These are phyloP conservation scores for Leccinum rimulosum DNA, from an alignment of 768 basidiomycete genomes.

Conservation along the genomic window DNA sequence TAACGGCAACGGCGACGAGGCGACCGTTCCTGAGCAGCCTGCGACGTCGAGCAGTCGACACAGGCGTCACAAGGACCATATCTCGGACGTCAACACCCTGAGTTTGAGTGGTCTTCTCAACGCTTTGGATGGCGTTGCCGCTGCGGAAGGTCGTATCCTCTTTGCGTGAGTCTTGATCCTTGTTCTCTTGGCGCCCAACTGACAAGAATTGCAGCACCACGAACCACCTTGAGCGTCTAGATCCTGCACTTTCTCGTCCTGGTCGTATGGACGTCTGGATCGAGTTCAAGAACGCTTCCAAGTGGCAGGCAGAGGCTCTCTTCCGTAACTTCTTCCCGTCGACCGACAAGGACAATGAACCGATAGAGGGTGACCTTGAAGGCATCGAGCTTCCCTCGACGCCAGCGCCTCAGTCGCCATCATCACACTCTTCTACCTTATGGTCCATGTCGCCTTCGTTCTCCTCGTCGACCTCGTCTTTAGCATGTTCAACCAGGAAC, in stretches of 20 bases:
- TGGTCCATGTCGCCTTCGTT: conserved; percentile 45
- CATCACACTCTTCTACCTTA: conserved; percentile 44
- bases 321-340: conserved; percentile 93
- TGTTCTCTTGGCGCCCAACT: not conserved
- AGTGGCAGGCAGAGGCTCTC: conserved; percentile 81
- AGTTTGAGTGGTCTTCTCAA: conserved; percentile 81
- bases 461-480: conserved; percentile 41
- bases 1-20: conserved; percentile 35
- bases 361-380: conserved; percentile 42
- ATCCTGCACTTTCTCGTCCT: conserved; percentile 88
- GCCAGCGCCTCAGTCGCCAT: conserved; percentile 42
- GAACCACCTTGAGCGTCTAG: conserved; percentile 87
- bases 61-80: conserved; percentile 49
- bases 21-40: conserved; percentile 27
- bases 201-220: conserved; percentile 55
- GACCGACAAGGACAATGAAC: conserved; percentile 48
- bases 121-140: conserved; percentile 83
- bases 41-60: conserved; percentile 38
- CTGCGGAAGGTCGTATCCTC: conserved; percentile 82
- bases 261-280: conserved; percentile 93
- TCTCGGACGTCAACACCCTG: conserved; percentile 79
- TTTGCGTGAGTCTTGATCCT: conserved; percentile 66
- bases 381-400: conserved; percentile 42
- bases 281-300: conserved; percentile 84
- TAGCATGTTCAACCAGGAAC: conserved; percentile 32